phyloP scores from a whole-genome alignment of 1,139 yeast species.

The Blastobotrys malaysiensis region DNA sequence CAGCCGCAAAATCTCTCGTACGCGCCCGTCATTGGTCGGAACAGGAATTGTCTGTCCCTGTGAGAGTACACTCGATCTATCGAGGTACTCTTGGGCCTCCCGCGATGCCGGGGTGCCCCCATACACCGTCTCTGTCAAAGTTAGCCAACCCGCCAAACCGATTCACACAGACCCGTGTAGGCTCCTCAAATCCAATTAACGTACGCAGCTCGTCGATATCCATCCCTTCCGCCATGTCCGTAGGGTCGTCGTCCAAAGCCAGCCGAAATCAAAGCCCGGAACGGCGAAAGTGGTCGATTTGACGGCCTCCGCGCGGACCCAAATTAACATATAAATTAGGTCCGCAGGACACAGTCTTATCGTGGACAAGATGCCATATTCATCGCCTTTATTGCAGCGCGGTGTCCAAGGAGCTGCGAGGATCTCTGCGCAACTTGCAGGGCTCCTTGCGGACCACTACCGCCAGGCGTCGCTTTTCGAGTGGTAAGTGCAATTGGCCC shows the following conservation, averaged over 20 bases:
- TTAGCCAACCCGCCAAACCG: neutral
- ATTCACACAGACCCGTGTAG: too few species aligned
- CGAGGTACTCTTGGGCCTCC: slow-evolving; percentile 4
- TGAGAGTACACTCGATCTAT: neutral
- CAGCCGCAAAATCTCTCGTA: slow-evolving; percentile 43
- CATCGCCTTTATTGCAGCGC: neutral
- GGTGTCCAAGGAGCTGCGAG: slow-evolving; percentile 8
- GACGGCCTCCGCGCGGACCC: neutral
- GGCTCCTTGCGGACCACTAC: slow-evolving; percentile 12
- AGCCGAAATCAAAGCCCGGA: neutral
- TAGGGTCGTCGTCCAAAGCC: neutral
- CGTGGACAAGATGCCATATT: neutral
- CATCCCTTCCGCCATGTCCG: neutral
- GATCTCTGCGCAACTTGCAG: slow-evolving; percentile 3
- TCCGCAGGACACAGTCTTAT: neutral
- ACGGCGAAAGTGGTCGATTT: neutral
- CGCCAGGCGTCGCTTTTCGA: slow-evolving; percentile 17
- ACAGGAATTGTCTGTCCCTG: slow-evolving; percentile 33
- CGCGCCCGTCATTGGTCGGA: slow-evolving; percentile 64
- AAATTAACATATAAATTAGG: neutral
- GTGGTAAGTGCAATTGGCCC: slow-evolving; percentile 12
- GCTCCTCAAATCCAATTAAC: neutral
- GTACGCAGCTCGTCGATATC: neutral
- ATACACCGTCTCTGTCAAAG: neutral
- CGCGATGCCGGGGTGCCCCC: neutral